Conservation (phyloP, 148 eudicot genomes). For the Fallopia convolvulus region DNA sequence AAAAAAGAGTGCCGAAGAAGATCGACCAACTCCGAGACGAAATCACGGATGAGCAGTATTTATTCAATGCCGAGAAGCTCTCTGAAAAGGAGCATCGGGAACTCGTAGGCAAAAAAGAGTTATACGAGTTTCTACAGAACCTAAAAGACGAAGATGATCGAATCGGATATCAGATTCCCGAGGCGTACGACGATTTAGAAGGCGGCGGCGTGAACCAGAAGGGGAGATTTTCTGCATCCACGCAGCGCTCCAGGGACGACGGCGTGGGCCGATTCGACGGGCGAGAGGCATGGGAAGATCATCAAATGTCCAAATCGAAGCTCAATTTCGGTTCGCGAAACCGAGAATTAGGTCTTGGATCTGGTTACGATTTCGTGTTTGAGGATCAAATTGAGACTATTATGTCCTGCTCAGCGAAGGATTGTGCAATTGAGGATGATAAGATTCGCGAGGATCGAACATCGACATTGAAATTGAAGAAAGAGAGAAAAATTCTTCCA, state of each 20-base stretch:
- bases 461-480: not conserved
- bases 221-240: not conserved
- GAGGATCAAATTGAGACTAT: not conserved
- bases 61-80: not conserved
- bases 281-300: not conserved
- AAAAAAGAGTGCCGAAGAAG: not conserved
- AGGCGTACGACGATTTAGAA: too few relatives aligned
- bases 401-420: too few relatives aligned
- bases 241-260: not conserved
- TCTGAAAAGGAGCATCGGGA: not conserved
- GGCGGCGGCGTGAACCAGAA: not conserved
- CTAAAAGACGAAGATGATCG: not conserved
- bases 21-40: not conserved
- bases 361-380: not conserved
- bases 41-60: not conserved
- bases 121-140: not conserved
- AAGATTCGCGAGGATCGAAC: not conserved
- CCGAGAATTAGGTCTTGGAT: not conserved
- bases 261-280: not conserved
- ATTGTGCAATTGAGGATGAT: not conserved
- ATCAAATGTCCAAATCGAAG: not conserved
- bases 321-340: not conserved
- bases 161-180: not conserved
- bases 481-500: not conserved
- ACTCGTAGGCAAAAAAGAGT: not conserved